These are phyloP conservation scores for Annulohypoxylon maeteangense DNA, from an alignment of 495 filamentous ascomycete species.

Conservation along the genomic window DNA sequence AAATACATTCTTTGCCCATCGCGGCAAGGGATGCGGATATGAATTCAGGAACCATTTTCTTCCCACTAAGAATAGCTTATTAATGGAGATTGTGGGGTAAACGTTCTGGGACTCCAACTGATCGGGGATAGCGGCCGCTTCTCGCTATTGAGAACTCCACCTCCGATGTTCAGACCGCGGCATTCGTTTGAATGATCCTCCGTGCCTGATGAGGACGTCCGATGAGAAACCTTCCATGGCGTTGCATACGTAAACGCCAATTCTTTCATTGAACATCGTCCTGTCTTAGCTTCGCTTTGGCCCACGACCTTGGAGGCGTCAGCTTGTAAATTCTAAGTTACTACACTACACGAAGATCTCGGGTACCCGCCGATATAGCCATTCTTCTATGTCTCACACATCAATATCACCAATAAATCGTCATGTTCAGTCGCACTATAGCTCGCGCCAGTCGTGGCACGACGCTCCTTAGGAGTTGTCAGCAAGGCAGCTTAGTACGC, in stretches of 20 bases:
- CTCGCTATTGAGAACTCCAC: conserved; percentile 18
- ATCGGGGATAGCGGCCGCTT: conserved; percentile 38
- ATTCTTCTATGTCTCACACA: not conserved
- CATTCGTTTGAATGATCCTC: not conserved
- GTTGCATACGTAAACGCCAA: not conserved
- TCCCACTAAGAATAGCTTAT: conserved; percentile 23
- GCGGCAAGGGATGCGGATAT: not conserved
- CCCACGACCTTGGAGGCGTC: not conserved
- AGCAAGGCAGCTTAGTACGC: conserved; percentile 18
- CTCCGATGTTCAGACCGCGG: not conserved
- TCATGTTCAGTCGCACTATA: conserved; percentile 35
- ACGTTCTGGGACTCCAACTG: not conserved
- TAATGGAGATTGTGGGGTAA: conserved; percentile 29
- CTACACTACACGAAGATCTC: conserved; percentile 4
- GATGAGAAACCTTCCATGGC: not conserved
- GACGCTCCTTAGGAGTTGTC: conserved; percentile 17
- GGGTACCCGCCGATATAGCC: not conserved
- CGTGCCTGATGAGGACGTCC: not conserved
- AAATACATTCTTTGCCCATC: conserved; percentile 5
- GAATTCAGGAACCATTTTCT: conserved; percentile 1
- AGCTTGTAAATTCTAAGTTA: conserved; percentile 7
- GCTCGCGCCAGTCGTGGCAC: conserved; percentile 21
- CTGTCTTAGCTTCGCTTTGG: not conserved
- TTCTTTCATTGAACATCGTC: not conserved
- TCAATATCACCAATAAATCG: conserved; percentile 7